Evolutionary conservation across 805 yeast species (phyloP).

Genomic region (Saccharomycopsis selenospora): DNA sequence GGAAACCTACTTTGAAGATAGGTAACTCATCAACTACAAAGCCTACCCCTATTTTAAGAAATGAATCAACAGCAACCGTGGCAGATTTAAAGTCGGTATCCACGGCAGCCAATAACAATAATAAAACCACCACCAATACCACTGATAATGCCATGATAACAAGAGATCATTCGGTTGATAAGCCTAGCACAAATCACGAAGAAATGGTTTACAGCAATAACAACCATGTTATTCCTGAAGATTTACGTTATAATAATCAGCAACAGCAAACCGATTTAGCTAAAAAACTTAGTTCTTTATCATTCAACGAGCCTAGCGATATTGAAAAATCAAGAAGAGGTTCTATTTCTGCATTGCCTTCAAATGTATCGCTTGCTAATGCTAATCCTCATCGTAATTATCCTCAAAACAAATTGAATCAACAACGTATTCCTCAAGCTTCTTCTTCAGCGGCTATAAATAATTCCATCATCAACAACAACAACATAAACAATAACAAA

Average conservation of each 20-base stretch:
- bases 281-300: constrained; percentile 28
- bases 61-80: constrained; percentile 8
- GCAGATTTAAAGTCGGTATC: neutral
- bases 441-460: too few species aligned
- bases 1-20: constrained; percentile 18
- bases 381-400: constrained; percentile 5
- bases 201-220: neutral
- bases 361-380: constrained; percentile 30
- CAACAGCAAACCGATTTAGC: neutral
- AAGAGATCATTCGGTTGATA: neutral
- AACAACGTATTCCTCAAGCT: neutral
- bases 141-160: constrained; percentile 4
- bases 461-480: too few species aligned
- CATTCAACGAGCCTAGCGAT: constrained; percentile 41
- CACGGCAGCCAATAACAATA: neutral
- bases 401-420: neutral
- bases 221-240: neutral
- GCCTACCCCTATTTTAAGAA: constrained; percentile 18
- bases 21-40: constrained; percentile 7
- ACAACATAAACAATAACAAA: too few species aligned
- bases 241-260: neutral
- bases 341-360: constrained; percentile 50
- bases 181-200: neutral
- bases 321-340: constrained; percentile 44
- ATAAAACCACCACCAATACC: neutral